Conservation (phyloP, 2,329 filamentous ascomycete genomes). For the Fusarium globosum region DNA sequence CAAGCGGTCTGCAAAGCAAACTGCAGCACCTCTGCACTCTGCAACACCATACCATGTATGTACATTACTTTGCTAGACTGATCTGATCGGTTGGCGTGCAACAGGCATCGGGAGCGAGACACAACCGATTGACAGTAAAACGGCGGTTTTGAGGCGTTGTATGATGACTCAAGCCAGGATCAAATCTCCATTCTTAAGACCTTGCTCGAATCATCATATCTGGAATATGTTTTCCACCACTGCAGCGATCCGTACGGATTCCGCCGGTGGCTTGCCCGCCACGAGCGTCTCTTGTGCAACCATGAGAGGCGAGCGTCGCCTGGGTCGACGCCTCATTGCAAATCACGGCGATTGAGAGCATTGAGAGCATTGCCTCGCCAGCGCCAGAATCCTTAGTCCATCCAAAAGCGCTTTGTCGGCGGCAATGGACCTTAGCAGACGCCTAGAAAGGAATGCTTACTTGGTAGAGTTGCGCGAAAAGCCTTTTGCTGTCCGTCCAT, state of each 20-base stretch:
- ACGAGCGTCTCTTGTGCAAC: constrained; percentile 33
- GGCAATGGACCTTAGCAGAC: background rate
- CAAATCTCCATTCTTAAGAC: constrained; percentile 8
- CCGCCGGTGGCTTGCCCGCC: constrained; percentile 32
- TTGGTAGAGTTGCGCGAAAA: background rate
- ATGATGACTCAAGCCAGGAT: constrained; percentile 15
- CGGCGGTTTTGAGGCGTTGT: constrained; percentile 16
- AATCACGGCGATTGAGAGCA: constrained; percentile 19
- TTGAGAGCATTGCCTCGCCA: constrained; percentile 12
- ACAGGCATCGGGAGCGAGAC: constrained; percentile 18
- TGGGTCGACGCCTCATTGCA: constrained; percentile 32
- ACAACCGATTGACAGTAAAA: constrained; percentile 24
- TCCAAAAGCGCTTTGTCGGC: constrained; percentile 10
- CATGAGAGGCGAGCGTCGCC: constrained; percentile 24
- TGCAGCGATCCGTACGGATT: constrained; percentile 16
- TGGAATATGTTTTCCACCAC: constrained; percentile 19
- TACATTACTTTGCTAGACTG: constrained; percentile 10
- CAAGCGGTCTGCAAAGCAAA: constrained; percentile 37
- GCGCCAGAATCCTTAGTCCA: constrained; percentile 21
- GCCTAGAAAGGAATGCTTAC: constrained; percentile 23
- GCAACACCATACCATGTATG: background rate
- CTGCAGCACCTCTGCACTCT: constrained; percentile 31
- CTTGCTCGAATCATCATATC: constrained; percentile 12
- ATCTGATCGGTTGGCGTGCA: constrained; percentile 13
- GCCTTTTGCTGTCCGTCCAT: background rate